These are phyloP conservation scores for Rubroboletus satanas DNA, from an alignment of 768 basidiomycete genomes.

Conservation along the genomic window DNA sequence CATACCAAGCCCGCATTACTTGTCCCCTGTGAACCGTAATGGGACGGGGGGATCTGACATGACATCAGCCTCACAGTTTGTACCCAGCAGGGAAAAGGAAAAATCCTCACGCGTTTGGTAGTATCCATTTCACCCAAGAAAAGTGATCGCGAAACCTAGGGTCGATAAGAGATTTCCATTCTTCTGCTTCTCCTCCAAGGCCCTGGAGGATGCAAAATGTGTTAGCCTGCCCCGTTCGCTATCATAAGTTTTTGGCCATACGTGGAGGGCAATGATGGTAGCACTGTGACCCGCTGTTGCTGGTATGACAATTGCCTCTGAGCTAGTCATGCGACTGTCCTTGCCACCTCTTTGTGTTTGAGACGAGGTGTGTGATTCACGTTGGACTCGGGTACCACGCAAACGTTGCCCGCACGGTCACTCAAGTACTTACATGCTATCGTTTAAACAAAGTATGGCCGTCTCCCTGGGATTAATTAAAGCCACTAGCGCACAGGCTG, in stretches of 20 bases:
- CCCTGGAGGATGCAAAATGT: neutral
- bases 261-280: neutral
- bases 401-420: neutral
- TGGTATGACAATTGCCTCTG: neutral
- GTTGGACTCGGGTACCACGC: neutral
- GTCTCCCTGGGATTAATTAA: neutral
- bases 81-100: neutral
- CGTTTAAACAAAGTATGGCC: neutral
- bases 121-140: slow-evolving; percentile 1
- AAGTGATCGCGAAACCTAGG: neutral
- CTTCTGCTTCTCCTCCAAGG: neutral
- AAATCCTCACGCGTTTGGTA: neutral
- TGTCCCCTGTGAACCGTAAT: neutral
- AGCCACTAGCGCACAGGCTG: neutral
- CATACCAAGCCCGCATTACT: neutral
- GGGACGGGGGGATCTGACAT: neutral
- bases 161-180: neutral
- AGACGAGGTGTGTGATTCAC: neutral
- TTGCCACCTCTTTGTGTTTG: neutral
- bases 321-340: neutral
- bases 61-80: neutral
- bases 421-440: neutral
- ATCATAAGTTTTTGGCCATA: neutral
- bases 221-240: neutral
- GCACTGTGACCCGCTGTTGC: neutral